Evolutionary conservation across 352 stramenopile species (phyloP).

Genomic region (Peronosclerospora sorghi): DNA sequence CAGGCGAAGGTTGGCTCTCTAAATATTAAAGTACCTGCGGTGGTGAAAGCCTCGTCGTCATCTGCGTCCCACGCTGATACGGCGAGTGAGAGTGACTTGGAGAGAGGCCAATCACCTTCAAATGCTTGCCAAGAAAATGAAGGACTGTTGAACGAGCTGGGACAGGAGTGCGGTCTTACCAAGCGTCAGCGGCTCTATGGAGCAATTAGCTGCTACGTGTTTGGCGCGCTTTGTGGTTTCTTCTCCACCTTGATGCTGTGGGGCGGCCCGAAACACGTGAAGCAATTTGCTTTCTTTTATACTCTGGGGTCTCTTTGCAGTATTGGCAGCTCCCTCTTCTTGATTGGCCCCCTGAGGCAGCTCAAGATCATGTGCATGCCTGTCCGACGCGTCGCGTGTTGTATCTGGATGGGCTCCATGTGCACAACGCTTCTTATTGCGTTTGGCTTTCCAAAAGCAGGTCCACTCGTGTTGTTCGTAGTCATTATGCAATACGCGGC

Average conservation of each 20-base stretch:
- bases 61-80: conserved; percentile 13
- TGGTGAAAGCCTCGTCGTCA: conserved; percentile 19
- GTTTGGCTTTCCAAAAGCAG: conserved; percentile 57
- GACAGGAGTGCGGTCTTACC: conserved; percentile 61
- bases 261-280: conserved; percentile 65
- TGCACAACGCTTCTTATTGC: conserved; percentile 59
- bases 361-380: conserved; percentile 80
- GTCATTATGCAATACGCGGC: conserved; percentile 70
- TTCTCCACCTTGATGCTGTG: conserved; percentile 74
- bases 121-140: conserved; percentile 56
- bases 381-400: conserved; percentile 66
- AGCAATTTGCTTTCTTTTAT: conserved; percentile 84
- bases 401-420: conserved; percentile 73
- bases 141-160: conserved; percentile 56
- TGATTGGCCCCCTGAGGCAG: conserved; percentile 57
- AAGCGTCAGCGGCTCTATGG: conserved; percentile 74
- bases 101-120: conserved; percentile 17
- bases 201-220: conserved; percentile 56
- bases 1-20: conserved; percentile 48
- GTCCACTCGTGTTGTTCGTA: conserved; percentile 52
- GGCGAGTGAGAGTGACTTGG: conserved; percentile 29
- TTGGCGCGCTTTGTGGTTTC: conserved; percentile 63
- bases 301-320: conserved; percentile 71
- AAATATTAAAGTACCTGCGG: conserved; percentile 34
- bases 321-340: conserved; percentile 71